Evolutionary conservation across 192 early-diverging fungal genomes (phyloP), one percentile per base, ranked within the genome.

Genomic region (Geranomyces variabilis): DNA sequence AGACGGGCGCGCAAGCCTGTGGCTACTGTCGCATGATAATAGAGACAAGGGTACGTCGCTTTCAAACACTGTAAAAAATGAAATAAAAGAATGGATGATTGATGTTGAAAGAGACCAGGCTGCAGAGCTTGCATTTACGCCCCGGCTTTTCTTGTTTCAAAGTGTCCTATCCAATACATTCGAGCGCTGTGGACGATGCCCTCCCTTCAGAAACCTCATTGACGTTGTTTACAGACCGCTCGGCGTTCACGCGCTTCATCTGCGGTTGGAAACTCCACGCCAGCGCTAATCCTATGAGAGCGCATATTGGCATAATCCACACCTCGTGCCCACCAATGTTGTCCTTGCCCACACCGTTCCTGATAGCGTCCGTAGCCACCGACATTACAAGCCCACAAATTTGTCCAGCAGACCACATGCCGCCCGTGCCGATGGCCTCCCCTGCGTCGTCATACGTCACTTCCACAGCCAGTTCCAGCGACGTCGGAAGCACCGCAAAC

Each of bases 401-500:
- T 31, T 68, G 66, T 6, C 66, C 66, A 31, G 55, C 51, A 34
- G 30, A n/a, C 66, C 66, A 68, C 31, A 68, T 31, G 19, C 66
- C 66, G 22, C 48, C 46, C 66, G 66, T 56, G 19, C 22, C 66
- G 24, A 68, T 56, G 48, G 48, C 66, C 30, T 68, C 66, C 7
- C 66, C 66, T 0, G 66, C 66, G 17, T 26, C 49, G 10, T 17
- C 26, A 31, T 68, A 68, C 17, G 66, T 68, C 17, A 68, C 53
- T 26, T 68, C 66, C 14, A 68, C 55, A 5, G n/a, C 51, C 13
- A 68, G 48, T 43, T 68, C 66, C 30, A 68, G 36, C 29, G 30
- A 17, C 30, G 66, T 68, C 9, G 66, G 66, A 14, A 68, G 51
- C 13, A 68, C 66, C 7, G 66, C 66, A 33, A 68, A 68, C n/a